Evolutionary conservation across 2,329 filamentous ascomycete genomes (phyloP).

Genomic region (Rugonectria rugulosa): DNA sequence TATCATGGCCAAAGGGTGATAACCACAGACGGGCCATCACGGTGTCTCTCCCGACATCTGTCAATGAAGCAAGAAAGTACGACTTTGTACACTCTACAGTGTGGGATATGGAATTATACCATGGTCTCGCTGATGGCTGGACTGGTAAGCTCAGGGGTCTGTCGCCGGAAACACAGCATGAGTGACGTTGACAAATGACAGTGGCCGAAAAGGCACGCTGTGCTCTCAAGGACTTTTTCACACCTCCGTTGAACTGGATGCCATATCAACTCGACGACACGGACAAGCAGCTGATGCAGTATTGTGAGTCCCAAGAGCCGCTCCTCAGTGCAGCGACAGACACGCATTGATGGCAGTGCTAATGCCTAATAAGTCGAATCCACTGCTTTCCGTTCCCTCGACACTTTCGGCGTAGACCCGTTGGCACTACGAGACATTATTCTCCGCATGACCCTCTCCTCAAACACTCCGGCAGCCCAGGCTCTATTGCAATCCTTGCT

Average conservation of each 20-base stretch:
- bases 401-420: constrained; percentile 19
- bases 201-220: background rate
- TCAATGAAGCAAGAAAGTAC: background rate
- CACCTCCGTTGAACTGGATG: constrained; percentile 26
- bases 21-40: constrained; percentile 16
- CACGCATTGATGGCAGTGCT: background rate
- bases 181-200: background rate
- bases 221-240: background rate
- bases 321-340: too few species aligned
- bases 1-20: constrained; percentile 26
- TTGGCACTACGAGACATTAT: constrained; percentile 5
- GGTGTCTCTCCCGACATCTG: constrained; percentile 2
- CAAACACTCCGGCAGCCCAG: background rate
- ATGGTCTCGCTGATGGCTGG: background rate
- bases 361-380: constrained; percentile 5
- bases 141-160: background rate
- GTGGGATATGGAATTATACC: background rate
- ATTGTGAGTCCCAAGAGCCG: constrained; percentile 18
- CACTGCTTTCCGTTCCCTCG: constrained; percentile 20
- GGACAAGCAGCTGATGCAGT: constrained; percentile 21
- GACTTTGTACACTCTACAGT: constrained; percentile 9
- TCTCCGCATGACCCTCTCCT: constrained; percentile 22
- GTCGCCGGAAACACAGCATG: too few species aligned
- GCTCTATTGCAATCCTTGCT: constrained; percentile 22
- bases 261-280: background rate